Evolutionary conservation across 1,284 basidiomycete species (phyloP), one percentile per base, ranked within the genome.

Genomic region (Cryptococcus sp.): DNA sequence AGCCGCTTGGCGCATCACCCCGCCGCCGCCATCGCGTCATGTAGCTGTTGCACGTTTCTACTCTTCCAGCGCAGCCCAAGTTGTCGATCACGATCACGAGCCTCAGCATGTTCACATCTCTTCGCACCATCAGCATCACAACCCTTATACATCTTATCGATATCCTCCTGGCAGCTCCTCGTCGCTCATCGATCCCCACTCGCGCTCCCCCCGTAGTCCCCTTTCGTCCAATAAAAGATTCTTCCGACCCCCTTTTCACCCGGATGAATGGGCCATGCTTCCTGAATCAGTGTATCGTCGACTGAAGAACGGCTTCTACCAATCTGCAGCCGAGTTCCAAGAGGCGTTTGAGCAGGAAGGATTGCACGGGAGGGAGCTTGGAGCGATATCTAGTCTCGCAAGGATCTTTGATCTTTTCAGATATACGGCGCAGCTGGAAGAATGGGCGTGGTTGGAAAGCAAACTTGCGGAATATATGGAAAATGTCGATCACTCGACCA

Each of bases 371-470:
- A n/a, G 23, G 13, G 37, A 56, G 19, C 29, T 62, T 5, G 56
- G 53, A 3, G 50, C 57, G n/a, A 40, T 50, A n/a, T 26, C 44
- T 15, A 57, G 55, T 20, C 46, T 64, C 6, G 40, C 48, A 6
- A 54, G 46, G 37, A 39, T 64, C 20, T 61, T 58, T 19, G 50
- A 52, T 6, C 40, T 64, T 15, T 64, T 49, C 29, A 49, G 37
- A 20, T 22, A 43, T 16, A 57, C 62, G n/a, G 62, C 56, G 10
- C 47, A 55, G 19, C 23, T 52, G 5, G 48, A 38, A 10, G 59
- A 64, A 16, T 64, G 62, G 62, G n/a, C 20, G 6, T 64, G 62
- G 62, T 34, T 64, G 29, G 29, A 29, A 15, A 34, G 37, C 6
- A 50, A 51, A 38, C 37, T 58, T 44, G 48, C 47, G 22, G 29